Evolutionary conservation across 176 grass and related monocot species (phyloP), one percentile per base, ranked within the genome.

Genomic region (Bolboschoenus planiculmis): DNA sequence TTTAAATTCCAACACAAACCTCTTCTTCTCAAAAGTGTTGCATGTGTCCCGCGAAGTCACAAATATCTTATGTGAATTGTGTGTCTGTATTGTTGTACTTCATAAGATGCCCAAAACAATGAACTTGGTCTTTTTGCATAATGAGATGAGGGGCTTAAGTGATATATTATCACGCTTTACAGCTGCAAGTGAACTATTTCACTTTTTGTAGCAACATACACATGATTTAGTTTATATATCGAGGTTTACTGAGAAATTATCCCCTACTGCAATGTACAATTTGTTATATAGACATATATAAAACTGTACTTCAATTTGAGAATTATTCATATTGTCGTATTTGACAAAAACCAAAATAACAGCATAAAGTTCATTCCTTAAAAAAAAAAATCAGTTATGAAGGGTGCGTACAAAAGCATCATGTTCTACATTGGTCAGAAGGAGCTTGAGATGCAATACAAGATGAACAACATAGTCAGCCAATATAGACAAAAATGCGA

Each of bases 401-500:
- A 97, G 85, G 93, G 85, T 87, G 88, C 76, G 59, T 97, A 94
- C 83, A 90, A 77, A 84, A 94, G 94, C 65, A 86, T 97, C 47
- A 90, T 94, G 94, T 97, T 97, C 83, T 94, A 92, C 70, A 90
- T 90, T 62, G 94, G 94, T 60, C 94, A 97, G 85, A 94, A 97
- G 82, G 91, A 97, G 35, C 78, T 97, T 34, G 91, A 97, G 85
- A 92, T 97, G 94, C 86, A 97, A 77, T 94, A 85, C 83, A 97
- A 97, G 78, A 89, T 94, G 86, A 94, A 94, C 76, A 97, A 85
- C 80, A 88, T 92, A 78, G 86, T 90, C 43, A 79, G 83, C 58
- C 94, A 97, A 77, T 94, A 90, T 76, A 81, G 83, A 82, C 91
- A 94, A 56, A 97, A 97, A 71, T 97, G 87, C 64, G 94, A 94